phyloP scores from a whole-genome alignment of 306 rosid genomes.

The Ammopiptanthus mongolicus region DNA sequence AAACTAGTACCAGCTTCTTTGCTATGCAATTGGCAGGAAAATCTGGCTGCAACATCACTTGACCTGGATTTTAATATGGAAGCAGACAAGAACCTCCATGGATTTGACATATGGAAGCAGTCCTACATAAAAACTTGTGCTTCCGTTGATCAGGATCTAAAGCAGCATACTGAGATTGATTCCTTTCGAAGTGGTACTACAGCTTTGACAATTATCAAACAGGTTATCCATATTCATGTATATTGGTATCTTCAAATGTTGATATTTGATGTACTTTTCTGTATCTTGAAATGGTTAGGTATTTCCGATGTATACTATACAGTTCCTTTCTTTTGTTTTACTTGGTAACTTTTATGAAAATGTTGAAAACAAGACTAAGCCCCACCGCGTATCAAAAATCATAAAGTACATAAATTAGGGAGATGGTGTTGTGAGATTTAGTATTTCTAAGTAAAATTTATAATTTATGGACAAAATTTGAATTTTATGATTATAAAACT shows the following conservation, averaged over 20 bases:
- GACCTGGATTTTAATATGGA: conserved; percentile 39
- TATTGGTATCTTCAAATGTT: conserved; percentile 4
- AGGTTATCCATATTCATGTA: conserved; percentile 42
- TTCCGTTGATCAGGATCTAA: conserved; percentile 64
- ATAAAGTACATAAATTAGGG: not conserved
- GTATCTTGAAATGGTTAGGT: not conserved
- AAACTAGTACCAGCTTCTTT: conserved; percentile 54
- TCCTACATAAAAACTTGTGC: conserved; percentile 61
- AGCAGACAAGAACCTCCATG: conserved; percentile 37
- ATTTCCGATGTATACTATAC: not conserved
- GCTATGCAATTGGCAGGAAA: conserved; percentile 63
- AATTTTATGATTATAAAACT: not conserved
- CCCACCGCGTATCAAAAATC: too few species aligned
- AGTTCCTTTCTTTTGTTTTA: not conserved
- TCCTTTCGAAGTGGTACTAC: conserved; percentile 71
- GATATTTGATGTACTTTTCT: not conserved
- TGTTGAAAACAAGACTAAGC: too few species aligned
- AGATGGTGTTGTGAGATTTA: not conserved
- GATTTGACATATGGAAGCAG: conserved; percentile 63
- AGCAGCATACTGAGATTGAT: conserved; percentile 53
- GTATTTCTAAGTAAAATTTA: not conserved
- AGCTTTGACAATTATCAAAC: conserved; percentile 76
- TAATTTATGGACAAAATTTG: not conserved
- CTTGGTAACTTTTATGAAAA: not conserved
- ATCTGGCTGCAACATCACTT: conserved; percentile 46